A percentile compares a stretch with the other conserved stretches of the same genome.
phyloP scores from a whole-genome alignment of 2,329 filamentous ascomycete genomes.

The Colletotrichum orbiculare region DNA sequence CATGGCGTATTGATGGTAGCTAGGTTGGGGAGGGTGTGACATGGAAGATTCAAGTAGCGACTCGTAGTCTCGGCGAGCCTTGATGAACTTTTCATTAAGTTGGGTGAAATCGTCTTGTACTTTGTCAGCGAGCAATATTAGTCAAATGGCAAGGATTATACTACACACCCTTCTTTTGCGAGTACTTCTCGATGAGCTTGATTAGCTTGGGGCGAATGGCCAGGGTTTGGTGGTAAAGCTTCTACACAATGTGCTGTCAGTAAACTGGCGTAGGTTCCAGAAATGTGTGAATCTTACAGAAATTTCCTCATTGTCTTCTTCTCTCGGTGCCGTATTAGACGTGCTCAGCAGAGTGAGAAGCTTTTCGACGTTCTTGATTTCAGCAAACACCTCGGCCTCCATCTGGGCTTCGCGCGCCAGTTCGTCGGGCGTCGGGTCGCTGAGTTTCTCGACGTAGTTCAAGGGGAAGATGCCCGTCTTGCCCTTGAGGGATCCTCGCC shows the following conservation, averaged over 20 bases:
- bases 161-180: slow-evolving; percentile 89
- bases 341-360: slow-evolving; percentile 91
- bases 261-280: neutral
- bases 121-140: neutral
- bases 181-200: slow-evolving; percentile 98
- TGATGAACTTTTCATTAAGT: slow-evolving; percentile 99
- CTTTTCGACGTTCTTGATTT: slow-evolving; percentile 74
- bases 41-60: slow-evolving; percentile 95
- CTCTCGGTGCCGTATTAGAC: slow-evolving; percentile 80
- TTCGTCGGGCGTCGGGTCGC: slow-evolving; percentile 94
- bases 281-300: slow-evolving; percentile 65
- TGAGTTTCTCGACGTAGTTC: slow-evolving; percentile 98
- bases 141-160: slow-evolving; percentile 35
- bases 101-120: slow-evolving; percentile 92
- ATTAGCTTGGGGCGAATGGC: slow-evolving; percentile 97
- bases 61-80: slow-evolving; percentile 96
- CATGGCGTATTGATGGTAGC: slow-evolving; percentile 76
- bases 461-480: slow-evolving; percentile 98
- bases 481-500: slow-evolving; percentile 93
- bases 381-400: slow-evolving; percentile 78
- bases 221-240: slow-evolving; percentile 90
- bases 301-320: slow-evolving; percentile 97
- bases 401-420: slow-evolving; percentile 95
- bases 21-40: slow-evolving; percentile 87
- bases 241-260: slow-evolving; percentile 51